Evolutionary conservation across 257 asterid genomes (phyloP), one percentile per base, ranked within the genome.

Genomic region (Salvia miltiorrhiza): DNA sequence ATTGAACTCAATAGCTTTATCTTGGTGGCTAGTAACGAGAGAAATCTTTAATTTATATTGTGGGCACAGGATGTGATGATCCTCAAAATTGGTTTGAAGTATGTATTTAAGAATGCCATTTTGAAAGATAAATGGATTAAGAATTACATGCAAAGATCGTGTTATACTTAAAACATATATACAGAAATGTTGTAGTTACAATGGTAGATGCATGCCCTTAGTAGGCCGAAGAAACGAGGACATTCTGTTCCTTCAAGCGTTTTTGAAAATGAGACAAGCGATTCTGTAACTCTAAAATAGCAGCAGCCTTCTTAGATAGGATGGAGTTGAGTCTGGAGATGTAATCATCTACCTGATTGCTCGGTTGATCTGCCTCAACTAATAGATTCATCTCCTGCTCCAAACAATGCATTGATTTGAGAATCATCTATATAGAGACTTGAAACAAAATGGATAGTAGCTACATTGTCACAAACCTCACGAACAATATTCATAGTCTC

Each of bases 311-410:
- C 54, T 91, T 96, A 71, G 97, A 86, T 45, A 94, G 89, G 80
- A 94, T 83, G n/a, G 92, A 48, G 79, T 84, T 91, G 86, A 94
- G 71, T 80, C 83, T 84, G 40, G 95, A 72, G 41, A 91, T 73
- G 54, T 94, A 94, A 53, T 83, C 87, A 69, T 89, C 97, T 67
- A 94, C 74, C 72, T 86, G 95, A 74, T 84, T 94, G 33, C 97
- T 97, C 2, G 99, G 99, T 74, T 87, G 96, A 76, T 91, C 99
- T 16, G 96, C 99, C 80, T 84, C 91, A 62, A 89, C 97, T 79
- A 94, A 80, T 57, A 94, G 92, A 81, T 82, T 85, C 99, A 94
- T 94, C 80, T 94, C 99, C 99, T 94, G 86, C 43, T 65, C 65
- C 70, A 54, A 54, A 19, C 20, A 19, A 41, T 63, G 19, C 12